Percentiles rank a stretch among this genome's conserved stretches.
These are phyloP conservation scores for Fusarium scirpi DNA, from an alignment of 2,329 filamentous ascomycete genomes.

Conservation along the genomic window DNA sequence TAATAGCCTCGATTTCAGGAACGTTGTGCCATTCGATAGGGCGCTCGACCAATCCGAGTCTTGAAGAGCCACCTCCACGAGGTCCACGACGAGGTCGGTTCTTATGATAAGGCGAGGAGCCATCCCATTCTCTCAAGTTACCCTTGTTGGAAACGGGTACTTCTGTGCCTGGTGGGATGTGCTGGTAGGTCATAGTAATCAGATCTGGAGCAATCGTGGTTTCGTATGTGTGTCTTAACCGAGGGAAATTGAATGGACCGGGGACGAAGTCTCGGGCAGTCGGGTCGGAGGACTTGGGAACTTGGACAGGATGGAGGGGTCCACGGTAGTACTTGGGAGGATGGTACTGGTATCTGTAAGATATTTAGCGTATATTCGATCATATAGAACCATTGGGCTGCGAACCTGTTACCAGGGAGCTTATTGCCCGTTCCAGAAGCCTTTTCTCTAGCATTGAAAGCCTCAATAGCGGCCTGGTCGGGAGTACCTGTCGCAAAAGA, in stretches of 20 bases:
- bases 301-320: constrained; percentile 91
- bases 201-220: constrained; percentile 88
- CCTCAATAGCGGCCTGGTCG: constrained; percentile 53
- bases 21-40: constrained; percentile 86
- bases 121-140: constrained; percentile 86
- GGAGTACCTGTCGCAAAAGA: constrained; percentile 60
- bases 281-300: constrained; percentile 86
- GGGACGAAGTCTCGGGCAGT: constrained; percentile 89
- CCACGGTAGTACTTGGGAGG: constrained; percentile 95
- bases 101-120: constrained; percentile 92
- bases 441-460: constrained; percentile 57
- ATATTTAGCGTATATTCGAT: constrained; percentile 20
- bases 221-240: constrained; percentile 90
- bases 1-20: constrained; percentile 83
- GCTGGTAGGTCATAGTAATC: constrained; percentile 88
- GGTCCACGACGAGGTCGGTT: constrained; percentile 88
- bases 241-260: constrained; percentile 89
- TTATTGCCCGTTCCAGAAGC: constrained; percentile 51
- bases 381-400: background rate
- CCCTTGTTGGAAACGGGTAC: constrained; percentile 62
- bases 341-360: constrained; percentile 89
- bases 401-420: constrained; percentile 63
- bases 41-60: constrained; percentile 77
- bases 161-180: constrained; percentile 81
- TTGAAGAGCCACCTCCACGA: constrained; percentile 75